Evolutionary conservation across 345 rosid genomes (phyloP), one percentile per base, ranked within the genome.

Genomic region (Triadica sebifera): DNA sequence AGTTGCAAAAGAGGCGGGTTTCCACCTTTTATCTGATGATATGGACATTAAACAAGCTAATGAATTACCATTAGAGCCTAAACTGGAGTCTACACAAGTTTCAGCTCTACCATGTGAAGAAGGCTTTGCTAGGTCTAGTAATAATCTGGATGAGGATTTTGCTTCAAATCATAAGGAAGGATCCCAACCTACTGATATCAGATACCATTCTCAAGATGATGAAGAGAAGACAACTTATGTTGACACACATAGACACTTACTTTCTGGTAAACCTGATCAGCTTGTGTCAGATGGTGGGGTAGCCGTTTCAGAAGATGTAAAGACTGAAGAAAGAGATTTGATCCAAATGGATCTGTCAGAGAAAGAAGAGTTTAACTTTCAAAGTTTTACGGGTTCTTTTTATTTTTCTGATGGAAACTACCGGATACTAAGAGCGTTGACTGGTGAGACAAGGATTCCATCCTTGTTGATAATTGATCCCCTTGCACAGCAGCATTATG

Each of bases 1-100:
- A 63, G 81, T 94, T 59, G 99, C 98, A 57, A 93, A 93, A 85
- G 90, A 89, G 76, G 86, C 75, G 67, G 99, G 99, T 69, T 91
- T 94, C 83, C 90, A 85, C 75, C 91, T 94, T 69, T 79, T 94
- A 72, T 91, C 97, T 2, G 87, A 90, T 78, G 98, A 94, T 82
- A 25, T 87, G 46, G 81, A 85, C 78, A 71, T 91, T 70, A 86
- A 90, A 81, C 29, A 82, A 66, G 64, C 78, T 47, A 82, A 83
- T 81, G 47, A 70, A 25, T 75, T 79, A 73, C 79, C 81, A 9
- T 76, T 88, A 73, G 74, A 80, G 70, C 71, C 79, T 66, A 80
- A 85, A 74, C 81, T 41, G 83, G 85, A 84, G 57, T 72, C 87
- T 80, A 72, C 75, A 63, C 82, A 80, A 69, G 84, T 57, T 79